phyloP scores from a whole-genome alignment of 768 basidiomycete species.

The Podaxis sp. region DNA sequence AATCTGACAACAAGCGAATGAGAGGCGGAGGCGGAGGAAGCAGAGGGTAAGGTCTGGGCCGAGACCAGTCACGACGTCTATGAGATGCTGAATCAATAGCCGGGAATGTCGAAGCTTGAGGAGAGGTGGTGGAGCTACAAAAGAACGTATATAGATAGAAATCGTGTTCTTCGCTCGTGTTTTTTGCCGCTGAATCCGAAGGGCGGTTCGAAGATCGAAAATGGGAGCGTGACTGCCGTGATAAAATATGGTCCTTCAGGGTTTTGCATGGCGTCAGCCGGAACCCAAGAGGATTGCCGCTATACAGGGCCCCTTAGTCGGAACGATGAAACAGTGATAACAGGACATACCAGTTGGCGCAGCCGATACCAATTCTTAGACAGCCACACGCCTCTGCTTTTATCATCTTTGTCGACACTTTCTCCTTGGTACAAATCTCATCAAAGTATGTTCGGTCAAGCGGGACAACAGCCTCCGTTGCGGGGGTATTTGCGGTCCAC shows the following conservation, averaged over 20 bases:
- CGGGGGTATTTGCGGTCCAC: constrained; percentile 58
- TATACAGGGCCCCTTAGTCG: constrained; percentile 21
- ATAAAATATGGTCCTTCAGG: constrained; percentile 40
- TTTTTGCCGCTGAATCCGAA: constrained; percentile 16
- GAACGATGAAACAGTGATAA: neutral
- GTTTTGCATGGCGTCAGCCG: constrained; percentile 61
- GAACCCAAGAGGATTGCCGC: constrained; percentile 66
- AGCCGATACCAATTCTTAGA: constrained; percentile 5
- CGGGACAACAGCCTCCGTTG: constrained; percentile 52
- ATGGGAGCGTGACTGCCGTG: constrained; percentile 16
- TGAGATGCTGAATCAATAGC: constrained; percentile 4
- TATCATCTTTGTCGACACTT: constrained; percentile 12
- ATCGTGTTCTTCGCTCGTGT: constrained; percentile 17
- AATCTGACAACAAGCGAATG: constrained; percentile 9
- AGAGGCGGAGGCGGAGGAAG: constrained; percentile 14
- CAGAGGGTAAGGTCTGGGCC: constrained; percentile 28
- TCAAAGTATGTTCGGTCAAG: constrained; percentile 27
- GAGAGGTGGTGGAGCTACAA: constrained; percentile 39
- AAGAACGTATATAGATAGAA: constrained; percentile 49
- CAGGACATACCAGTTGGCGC: constrained; percentile 27
- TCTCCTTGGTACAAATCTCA: constrained; percentile 15
- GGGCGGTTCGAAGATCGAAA: neutral
- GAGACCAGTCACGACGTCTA: constrained; percentile 19
- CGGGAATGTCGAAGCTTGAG: constrained; percentile 32
- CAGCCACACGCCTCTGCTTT: constrained; percentile 11